phyloP scores from a whole-genome alignment of 108 stramenopile species.

The Cyclotella cryptica region DNA sequence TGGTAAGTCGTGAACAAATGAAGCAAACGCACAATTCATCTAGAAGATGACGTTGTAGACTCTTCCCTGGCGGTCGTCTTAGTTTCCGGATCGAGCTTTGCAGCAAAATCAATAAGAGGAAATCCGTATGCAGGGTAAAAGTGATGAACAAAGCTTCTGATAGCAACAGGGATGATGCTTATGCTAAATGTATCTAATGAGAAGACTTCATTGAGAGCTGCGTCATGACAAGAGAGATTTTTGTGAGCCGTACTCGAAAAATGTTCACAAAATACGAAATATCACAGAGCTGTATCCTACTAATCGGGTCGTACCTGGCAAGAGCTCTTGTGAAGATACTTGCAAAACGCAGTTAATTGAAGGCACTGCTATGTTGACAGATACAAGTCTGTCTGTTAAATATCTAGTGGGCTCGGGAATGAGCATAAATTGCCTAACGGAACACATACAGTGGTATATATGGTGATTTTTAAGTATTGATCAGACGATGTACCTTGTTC shows the following conservation, averaged over 20 bases:
- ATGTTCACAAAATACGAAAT: neutral
- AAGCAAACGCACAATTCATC: no score
- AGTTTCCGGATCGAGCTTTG: neutral
- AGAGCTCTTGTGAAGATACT: constrained; percentile 65
- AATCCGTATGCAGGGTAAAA: constrained; percentile 84
- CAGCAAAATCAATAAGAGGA: constrained; percentile 58
- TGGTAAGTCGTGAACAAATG: no score
- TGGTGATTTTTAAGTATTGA: neutral
- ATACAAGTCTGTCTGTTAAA: constrained; percentile 75
- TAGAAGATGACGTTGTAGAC: no score
- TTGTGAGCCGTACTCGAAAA: neutral
- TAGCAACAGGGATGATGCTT: constrained; percentile 80
- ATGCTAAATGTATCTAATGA: constrained; percentile 79
- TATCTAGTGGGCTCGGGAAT: constrained; percentile 79
- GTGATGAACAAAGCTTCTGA: constrained; percentile 88
- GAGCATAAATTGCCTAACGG: constrained; percentile 60
- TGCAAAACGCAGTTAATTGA: constrained; percentile 61
- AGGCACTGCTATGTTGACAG: constrained; percentile 76
- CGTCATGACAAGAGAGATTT: neutral
- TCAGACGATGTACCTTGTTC: neutral
- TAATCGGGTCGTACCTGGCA: constrained; percentile 30
- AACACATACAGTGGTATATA: neutral
- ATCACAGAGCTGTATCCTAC: neutral
- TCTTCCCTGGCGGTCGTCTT: no score
- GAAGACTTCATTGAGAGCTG: constrained; percentile 66